Evolutionary conservation across 352 stramenopile genomes (phyloP).

Genomic region (Phytophthora pisi): DNA sequence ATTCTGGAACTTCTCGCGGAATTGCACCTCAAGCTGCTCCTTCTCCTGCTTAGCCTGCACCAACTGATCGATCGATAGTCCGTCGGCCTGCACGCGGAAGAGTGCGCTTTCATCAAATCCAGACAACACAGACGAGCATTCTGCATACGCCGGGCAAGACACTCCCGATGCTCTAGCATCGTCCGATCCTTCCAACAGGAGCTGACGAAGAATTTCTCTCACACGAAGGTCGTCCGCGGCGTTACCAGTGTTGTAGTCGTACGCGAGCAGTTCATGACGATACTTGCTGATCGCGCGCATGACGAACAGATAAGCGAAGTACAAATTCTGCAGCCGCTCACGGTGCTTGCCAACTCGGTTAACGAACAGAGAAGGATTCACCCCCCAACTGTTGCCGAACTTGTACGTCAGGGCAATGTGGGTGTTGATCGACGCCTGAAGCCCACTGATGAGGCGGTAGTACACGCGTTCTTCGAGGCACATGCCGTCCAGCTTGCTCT

Average conservation of each 20-base stretch:
- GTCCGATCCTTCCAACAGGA: conserved; percentile 71
- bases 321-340: conserved; percentile 97
- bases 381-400: conserved; percentile 68
- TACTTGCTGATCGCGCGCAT: conserved; percentile 96
- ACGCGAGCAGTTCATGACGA: conserved; percentile 90
- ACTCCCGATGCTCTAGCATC: conserved; percentile 32
- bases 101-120: conserved; percentile 90
- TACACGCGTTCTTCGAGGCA: conserved; percentile 96
- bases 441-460: conserved; percentile 95
- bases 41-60: conserved; percentile 66
- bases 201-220: conserved; percentile 64
- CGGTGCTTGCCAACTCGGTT: conserved; percentile 91
- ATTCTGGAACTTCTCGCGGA: conserved; percentile 96
- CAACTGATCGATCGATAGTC: conserved; percentile 64
- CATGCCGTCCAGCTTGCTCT: conserved; percentile 70
- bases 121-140: conserved; percentile 69
- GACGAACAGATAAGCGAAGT: conserved; percentile 98
- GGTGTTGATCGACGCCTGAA: conserved; percentile 97
- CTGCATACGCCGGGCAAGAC: conserved; percentile 58
- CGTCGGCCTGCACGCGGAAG: conserved; percentile 75
- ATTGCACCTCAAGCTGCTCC: conserved; percentile 67
- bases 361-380: conserved; percentile 85
- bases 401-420: conserved; percentile 92
- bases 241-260: conserved; percentile 96
- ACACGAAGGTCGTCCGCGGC: conserved; percentile 79